Evolutionary conservation across 163 green algal genomes (phyloP).

Genomic region (Volvox carteri): DNA sequence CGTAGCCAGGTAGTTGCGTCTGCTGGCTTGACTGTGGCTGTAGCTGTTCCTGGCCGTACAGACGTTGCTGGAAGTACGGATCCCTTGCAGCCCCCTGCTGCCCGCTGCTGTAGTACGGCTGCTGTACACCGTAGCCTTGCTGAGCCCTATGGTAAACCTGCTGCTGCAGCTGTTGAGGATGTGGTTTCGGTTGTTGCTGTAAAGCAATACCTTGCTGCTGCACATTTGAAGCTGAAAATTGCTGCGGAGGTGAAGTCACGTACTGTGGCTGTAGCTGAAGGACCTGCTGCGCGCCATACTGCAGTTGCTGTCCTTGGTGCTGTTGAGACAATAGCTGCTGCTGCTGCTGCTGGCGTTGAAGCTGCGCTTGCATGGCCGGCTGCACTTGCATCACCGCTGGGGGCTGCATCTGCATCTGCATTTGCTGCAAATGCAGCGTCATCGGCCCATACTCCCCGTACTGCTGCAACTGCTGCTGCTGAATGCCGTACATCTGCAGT

Average conservation of each 20-base stretch:
- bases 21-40: background rate
- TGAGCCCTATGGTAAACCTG: background rate
- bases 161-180: background rate
- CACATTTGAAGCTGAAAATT: background rate
- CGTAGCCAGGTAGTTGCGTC: background rate
- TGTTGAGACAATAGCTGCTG: background rate
- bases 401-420: background rate
- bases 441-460: background rate
- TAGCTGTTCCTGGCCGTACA: slow-evolving; percentile 1
- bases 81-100: background rate
- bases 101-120: background rate
- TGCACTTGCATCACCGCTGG: background rate
- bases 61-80: background rate
- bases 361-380: background rate
- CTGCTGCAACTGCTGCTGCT: background rate
- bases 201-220: no score
- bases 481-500: background rate
- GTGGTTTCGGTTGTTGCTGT: background rate
- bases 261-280: background rate
- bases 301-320: background rate
- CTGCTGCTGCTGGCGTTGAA: background rate
- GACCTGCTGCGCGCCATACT: background rate
- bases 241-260: background rate
- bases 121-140: background rate
- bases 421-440: background rate